Percentiles rank a stretch among this genome's conserved stretches.
Evolutionary conservation across 2,329 filamentous ascomycete species (phyloP).

Genomic region (Penicillium brasilianum): DNA sequence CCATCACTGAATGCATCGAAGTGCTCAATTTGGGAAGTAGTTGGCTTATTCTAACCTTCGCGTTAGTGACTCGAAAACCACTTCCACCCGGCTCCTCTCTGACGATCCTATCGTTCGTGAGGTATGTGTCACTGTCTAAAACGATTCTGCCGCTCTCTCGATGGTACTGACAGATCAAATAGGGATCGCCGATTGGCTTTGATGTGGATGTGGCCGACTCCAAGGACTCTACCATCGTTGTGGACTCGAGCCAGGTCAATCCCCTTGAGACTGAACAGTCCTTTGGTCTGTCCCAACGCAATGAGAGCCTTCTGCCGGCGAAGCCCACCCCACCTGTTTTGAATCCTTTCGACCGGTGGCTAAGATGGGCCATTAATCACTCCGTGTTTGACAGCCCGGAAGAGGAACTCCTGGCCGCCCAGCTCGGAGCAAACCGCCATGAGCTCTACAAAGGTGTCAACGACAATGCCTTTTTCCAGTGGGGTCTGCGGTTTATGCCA

Average conservation of each 20-base stretch:
- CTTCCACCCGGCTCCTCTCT: neutral
- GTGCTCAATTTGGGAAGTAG: neutral
- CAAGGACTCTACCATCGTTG: neutral
- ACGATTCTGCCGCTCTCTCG: no score
- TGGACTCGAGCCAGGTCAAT: neutral
- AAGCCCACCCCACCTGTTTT: neutral
- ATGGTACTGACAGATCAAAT: neutral
- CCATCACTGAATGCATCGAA: neutral
- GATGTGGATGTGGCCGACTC: neutral
- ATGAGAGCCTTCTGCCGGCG: neutral
- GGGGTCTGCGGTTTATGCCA: slow-evolving; percentile 19
- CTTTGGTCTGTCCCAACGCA: neutral
- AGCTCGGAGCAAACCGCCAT: neutral
- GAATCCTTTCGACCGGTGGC: neutral
- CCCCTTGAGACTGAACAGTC: no score
- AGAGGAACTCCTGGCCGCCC: neutral
- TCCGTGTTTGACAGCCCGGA: slow-evolving; percentile 7
- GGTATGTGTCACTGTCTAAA: neutral
- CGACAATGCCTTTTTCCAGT: slow-evolving; percentile 13
- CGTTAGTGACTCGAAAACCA: neutral
- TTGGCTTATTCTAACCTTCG: neutral
- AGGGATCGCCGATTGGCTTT: slow-evolving; percentile 9
- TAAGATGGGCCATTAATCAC: slow-evolving; percentile 10
- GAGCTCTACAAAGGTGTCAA: neutral
- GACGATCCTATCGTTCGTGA: slow-evolving; percentile 8